Conservation (phyloP, 2,329 filamentous ascomycete species). For the Talaromyces sp. region DNA sequence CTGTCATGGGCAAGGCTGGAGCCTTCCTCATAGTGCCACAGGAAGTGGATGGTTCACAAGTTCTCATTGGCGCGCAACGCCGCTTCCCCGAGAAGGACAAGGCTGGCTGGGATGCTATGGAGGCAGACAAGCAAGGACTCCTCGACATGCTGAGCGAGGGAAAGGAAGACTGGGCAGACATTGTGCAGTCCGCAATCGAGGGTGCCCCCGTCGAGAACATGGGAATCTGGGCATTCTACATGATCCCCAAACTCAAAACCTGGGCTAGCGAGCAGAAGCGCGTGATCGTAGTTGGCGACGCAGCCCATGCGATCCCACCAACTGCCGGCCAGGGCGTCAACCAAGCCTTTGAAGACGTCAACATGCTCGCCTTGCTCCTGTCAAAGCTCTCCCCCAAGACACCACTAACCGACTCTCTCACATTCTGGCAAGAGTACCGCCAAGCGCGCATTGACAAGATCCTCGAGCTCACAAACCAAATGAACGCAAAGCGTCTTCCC, state of each 20-base stretch:
- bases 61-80: too few species aligned
- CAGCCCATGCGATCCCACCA: constrained; percentile 59
- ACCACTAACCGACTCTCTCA: constrained; percentile 22
- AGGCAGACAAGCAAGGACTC: too few species aligned
- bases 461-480: constrained; percentile 23
- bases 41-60: too few species aligned
- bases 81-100: too few species aligned
- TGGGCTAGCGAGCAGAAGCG: constrained; percentile 13
- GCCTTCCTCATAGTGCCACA: too few species aligned
- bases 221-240: constrained; percentile 4
- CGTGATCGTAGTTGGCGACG: constrained; percentile 53
- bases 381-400: constrained; percentile 17
- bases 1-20: too few species aligned
- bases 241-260: constrained; percentile 7
- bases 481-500: too few species aligned
- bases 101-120: too few species aligned
- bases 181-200: too few species aligned
- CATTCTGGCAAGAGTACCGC: constrained; percentile 46
- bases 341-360: constrained; percentile 53
- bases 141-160: too few species aligned
- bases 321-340: constrained; percentile 57
- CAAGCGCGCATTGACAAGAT: constrained; percentile 46
- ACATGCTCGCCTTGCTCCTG: constrained; percentile 40
- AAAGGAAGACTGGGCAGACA: too few species aligned
- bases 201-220: too few species aligned